These are phyloP conservation scores for Annulohypoxylon bovei DNA, from an alignment of 495 filamentous ascomycete species.

Conservation along the genomic window DNA sequence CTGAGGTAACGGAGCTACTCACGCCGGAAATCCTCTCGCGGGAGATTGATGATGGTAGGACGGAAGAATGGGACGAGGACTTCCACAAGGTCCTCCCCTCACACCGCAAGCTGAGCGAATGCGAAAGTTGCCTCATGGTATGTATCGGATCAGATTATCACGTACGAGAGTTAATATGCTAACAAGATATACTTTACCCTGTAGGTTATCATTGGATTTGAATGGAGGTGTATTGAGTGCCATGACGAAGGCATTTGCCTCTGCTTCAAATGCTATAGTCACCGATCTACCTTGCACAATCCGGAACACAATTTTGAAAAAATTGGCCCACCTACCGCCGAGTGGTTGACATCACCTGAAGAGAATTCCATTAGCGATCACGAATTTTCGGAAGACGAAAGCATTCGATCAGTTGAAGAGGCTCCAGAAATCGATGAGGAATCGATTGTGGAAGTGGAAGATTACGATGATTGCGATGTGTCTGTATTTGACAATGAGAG, in stretches of 20 bases:
- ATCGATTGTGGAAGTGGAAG: background rate
- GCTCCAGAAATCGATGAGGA: background rate
- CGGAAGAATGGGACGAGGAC: background rate
- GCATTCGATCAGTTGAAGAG: background rate
- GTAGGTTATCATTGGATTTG: background rate
- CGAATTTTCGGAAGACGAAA: background rate
- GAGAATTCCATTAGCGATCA: background rate
- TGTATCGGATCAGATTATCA: background rate
- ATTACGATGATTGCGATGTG: background rate
- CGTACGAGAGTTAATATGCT: background rate
- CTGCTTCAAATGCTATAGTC: slow-evolving; percentile 1
- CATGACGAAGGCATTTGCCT: background rate
- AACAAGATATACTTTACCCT: background rate
- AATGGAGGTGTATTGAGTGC: background rate
- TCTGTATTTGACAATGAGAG: background rate
- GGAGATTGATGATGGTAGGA: background rate
- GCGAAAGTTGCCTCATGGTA: background rate
- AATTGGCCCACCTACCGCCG: background rate
- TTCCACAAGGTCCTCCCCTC: background rate
- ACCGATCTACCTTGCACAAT: background rate
- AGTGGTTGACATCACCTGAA: background rate
- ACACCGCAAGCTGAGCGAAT: background rate
- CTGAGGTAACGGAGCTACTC: background rate
- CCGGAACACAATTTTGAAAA: background rate
- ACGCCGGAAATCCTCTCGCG: background rate